Base-by-base conservation (phyloP, 768 basidiomycete genomes). In the Roridomyces roridus region DNA sequence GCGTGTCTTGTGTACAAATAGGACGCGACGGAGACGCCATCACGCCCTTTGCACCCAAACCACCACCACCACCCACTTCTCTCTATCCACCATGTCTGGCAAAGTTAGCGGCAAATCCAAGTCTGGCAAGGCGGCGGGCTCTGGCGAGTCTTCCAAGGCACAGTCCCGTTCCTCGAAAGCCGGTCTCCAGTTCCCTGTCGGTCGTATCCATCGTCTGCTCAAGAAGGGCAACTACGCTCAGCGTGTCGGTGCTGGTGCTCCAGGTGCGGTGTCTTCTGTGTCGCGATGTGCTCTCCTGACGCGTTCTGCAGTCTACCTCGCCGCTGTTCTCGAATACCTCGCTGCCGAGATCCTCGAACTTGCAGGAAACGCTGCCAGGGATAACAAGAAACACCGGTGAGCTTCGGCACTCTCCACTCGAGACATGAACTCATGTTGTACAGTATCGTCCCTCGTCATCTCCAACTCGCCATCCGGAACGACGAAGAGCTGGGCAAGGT, bases 261-360 rank as follows among this genome's bases (percentile, higher is more conserved):
- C 89, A 63, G 83, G 84, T 84, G 60, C 21, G 67, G 67, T 40
- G 18, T 25, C n/a, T 26, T 29, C 6, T 3, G 21, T 36, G 10
- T 23, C 25, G 28, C 29, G n/a, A 24, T 52, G 20, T 25, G 29
- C 20, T 31, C 20, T 25, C n/a, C 35, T 54, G 18, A 37, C 55
- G 46, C 29, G 54, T 37, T 14, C 56, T 42, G 0, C 54, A 85
- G 87, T 92, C 59, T 91, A 91, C 74, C 84, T 91, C 60, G n/a
- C n/a, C n/a, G n/a, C n/a, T n/a, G n/a, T n/a, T n/a, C n/a, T n/a
- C n/a, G n/a, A n/a, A n/a, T n/a, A 92, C 70, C 84, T 92, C 62
- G 86, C 89, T 51, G 89, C 89, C 50, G 89, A 92, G 74, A 91
- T 92, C 71, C 85, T 92, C 57, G 89, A 92, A 72, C 78, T 92